Evolutionary conservation across 1,139 yeast species (phyloP).

Genomic region (Magnusiomyces ingens): DNA sequence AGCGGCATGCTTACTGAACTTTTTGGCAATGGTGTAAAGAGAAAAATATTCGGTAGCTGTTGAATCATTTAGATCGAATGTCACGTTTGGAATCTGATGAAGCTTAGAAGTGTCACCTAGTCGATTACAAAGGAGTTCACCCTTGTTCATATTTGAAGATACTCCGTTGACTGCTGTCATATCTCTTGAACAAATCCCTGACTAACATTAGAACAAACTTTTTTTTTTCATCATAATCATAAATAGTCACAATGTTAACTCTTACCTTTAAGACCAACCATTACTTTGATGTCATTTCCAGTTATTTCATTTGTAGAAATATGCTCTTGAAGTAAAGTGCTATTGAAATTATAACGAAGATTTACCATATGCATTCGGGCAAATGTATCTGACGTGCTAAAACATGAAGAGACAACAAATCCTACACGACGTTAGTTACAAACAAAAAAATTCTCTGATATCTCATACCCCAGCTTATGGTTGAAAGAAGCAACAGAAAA

Average conservation of each 20-base stretch:
- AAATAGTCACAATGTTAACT: neutral
- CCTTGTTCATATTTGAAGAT: neutral
- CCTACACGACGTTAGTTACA: neutral
- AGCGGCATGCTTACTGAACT: neutral
- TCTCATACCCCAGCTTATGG: neutral
- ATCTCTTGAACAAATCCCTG: neutral
- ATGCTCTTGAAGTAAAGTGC: neutral
- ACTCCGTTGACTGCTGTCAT: neutral
- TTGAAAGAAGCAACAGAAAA: neutral
- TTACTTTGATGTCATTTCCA: neutral
- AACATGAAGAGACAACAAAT: neutral
- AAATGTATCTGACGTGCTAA: neutral
- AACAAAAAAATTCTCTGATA: neutral
- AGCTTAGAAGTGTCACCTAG: slow-evolving; percentile 2
- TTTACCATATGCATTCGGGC: neutral
- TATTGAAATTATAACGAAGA: neutral
- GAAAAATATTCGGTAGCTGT: neutral
- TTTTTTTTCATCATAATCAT: neutral
- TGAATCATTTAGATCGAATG: neutral
- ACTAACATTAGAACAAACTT: neutral
- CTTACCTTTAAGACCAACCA: neutral
- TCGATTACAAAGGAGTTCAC: neutral
- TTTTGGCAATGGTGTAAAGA: neutral
- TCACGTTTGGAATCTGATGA: slow-evolving; percentile 6
- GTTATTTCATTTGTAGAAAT: neutral